phyloP scores from a whole-genome alignment of 106 monocot species.

The Dendrobium chrysotoxum region DNA sequence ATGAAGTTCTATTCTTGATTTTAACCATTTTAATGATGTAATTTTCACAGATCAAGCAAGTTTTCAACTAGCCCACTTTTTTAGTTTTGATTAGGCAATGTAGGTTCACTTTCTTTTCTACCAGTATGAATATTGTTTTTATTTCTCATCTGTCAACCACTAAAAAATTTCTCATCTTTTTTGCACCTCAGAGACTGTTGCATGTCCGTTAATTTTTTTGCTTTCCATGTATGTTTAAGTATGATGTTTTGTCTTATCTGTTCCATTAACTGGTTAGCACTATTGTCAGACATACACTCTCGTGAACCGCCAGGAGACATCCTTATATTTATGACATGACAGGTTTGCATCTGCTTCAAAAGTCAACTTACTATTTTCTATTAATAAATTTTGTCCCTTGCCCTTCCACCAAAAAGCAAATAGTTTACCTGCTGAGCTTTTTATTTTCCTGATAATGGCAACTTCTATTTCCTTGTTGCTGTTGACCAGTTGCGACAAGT shows the following conservation, averaged over 20 bases:
- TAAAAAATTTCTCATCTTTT: not conserved
- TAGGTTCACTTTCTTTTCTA: not conserved
- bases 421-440: not conserved
- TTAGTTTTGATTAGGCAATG: not conserved
- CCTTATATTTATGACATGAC: slow-evolving; percentile 93
- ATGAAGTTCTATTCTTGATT: not conserved
- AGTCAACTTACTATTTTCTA: not conserved
- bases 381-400: not conserved
- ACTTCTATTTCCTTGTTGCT: not conserved
- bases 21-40: not conserved
- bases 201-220: not conserved
- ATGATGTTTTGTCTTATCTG: not conserved
- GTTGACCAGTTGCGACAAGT: not conserved
- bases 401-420: not conserved
- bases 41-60: not conserved
- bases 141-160: not conserved
- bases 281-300: slow-evolving; percentile 69
- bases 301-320: slow-evolving; percentile 86
- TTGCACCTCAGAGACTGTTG: not conserved
- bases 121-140: not conserved
- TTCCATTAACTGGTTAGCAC: not conserved
- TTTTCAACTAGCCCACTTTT: not conserved
- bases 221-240: not conserved
- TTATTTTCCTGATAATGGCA: not conserved
- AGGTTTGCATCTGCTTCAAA: slow-evolving; percentile 30